Base-by-base conservation (phyloP, 495 filamentous ascomycete species). In the Podospora didyma region DNA sequence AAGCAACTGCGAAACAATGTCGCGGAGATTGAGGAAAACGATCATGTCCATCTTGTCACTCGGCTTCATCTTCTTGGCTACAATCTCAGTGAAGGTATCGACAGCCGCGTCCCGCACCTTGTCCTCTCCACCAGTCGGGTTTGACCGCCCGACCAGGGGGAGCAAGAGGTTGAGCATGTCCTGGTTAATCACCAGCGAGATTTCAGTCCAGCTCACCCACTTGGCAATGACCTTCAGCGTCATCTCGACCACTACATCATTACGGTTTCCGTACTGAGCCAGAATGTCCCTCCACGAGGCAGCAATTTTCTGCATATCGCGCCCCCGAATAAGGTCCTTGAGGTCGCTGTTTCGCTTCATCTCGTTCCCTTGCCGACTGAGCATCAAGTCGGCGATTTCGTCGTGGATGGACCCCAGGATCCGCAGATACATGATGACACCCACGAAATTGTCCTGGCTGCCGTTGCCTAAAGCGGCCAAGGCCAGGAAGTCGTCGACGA, bases 121-220 rank as follows among this genome's bases (percentile, higher is more conserved):
- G 58, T 90, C 88, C 59, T 90, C 84, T 50, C 67, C 73, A 49
- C 66, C 74, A 9, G 58, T 58, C 2, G 69, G 54, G 47, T 68
- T 74, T 46, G 80, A 79, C 62, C 82, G 83, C 55, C 82, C 87
- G 55, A 87, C 84, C 62, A 87, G 82, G 69, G 92, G 86, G 71
- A 96, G 88, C 54, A 99, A 82, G 49, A 90, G 77, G 62, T 80
- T 85, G 60, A 97, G 79, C 77, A 95, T 89, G 41, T 85, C 82
- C 62, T 93, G 84, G 68, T 96, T 94, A 59, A 97, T 88, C 45
- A 97, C 84, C 39, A 99, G 77, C 19, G 86, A 86, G 61, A 99
- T 97, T 62, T 97, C 95, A 57, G 92, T 93, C 94, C 94, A 99
- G 78, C 89, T 90, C 46, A 96, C 92, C 95, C 95, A 99, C 66